A percentile compares a stretch with the other conserved stretches of the same genome.
Evolutionary conservation across 345 rosid species (phyloP).

Genomic region (Geranium rotundifolium): DNA sequence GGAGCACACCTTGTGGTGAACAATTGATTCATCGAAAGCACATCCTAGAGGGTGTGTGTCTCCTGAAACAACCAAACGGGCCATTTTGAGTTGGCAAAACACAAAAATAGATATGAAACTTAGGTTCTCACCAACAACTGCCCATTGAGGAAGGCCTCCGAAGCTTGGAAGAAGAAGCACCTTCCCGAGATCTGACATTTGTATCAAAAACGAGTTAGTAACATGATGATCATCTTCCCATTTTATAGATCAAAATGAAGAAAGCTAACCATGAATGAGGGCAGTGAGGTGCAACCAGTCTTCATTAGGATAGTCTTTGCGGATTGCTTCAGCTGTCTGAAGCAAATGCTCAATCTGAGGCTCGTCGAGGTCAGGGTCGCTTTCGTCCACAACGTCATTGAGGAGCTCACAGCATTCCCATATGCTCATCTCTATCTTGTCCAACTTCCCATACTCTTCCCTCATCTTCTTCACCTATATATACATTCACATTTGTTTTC

Average conservation of each 20-base stretch:
- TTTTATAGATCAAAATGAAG: no score
- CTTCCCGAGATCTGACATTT: conserved; percentile 48
- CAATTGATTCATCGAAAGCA: conserved; percentile 41
- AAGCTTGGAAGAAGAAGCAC: conserved; percentile 61
- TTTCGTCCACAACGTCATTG: conserved; percentile 41
- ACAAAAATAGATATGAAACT: no score
- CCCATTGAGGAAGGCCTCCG: conserved; percentile 82
- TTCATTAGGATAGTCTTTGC: conserved; percentile 44
- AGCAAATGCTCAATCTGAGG: conserved; percentile 51
- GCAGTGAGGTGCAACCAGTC: conserved; percentile 60
- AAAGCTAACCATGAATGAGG: conserved; percentile 42
- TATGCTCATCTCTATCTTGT: conserved; percentile 41
- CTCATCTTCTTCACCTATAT: conserved; percentile 43
- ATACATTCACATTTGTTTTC: no score
- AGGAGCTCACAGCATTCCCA: conserved; percentile 65
- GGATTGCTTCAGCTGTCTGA: conserved; percentile 54
- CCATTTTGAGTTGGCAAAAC: no score
- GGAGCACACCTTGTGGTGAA: conserved; percentile 67
- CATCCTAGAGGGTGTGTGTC: conserved; percentile 72
- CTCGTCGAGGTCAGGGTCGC: conserved; percentile 58
- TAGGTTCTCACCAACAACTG: conserved; percentile 37
- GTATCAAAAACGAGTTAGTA: no score
- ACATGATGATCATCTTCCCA: no score
- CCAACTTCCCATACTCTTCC: conserved; percentile 34
- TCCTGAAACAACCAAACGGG: conserved; percentile 3